Evolutionary conservation across 257 asterid species (phyloP), one percentile per base, ranked within the genome.

Genomic region (Apocynum venetum): DNA sequence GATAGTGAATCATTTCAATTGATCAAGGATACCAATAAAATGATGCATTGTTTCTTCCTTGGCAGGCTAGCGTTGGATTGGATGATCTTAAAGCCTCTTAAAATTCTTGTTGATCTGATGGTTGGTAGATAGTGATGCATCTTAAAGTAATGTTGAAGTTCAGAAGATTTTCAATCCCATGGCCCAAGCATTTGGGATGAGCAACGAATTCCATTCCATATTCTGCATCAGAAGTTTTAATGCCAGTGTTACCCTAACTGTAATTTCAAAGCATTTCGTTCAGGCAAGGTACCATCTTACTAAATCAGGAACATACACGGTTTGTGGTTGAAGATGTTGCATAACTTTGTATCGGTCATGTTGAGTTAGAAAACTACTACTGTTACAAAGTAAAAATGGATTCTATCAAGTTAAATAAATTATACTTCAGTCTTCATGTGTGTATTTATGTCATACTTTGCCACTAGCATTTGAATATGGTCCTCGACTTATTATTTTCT

Each of bases 31-130:
- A 55, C 13, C 20, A 57, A 63, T 73, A 36, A 71, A 74, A 52
- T 41, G 60, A 77, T 84, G 78, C 53, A 11, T 8, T 15, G 20
- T 51, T 81, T 57, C 53, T 79, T 63, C 55, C 48, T 67, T 80
- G 71, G 82, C 97, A 96, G 99, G 97, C 97, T 73, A 90, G 94
- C 66, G 92, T 96, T 65, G 97, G 98, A 77, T 77, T 96, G 88
- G 97, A 96, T 83, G 92, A 79, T 75, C 93, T 96, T n/a, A 93
- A 93, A 87, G 97, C 97, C 80, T 95, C 98, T 70, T 93, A 90
- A 86, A 76, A 43, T 35, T 41, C 31, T 2, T 19, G 1, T n/a
- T 3, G 4, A 44, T 31, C 2, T 5, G 59, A 55, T 41, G 44
- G 38, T 61, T 25, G 68, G 57, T 6, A 69, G 56, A 71, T 59